These are phyloP conservation scores for Gloeopeniophorella convolvens DNA, from an alignment of 768 basidiomycete species.

Conservation along the genomic window DNA sequence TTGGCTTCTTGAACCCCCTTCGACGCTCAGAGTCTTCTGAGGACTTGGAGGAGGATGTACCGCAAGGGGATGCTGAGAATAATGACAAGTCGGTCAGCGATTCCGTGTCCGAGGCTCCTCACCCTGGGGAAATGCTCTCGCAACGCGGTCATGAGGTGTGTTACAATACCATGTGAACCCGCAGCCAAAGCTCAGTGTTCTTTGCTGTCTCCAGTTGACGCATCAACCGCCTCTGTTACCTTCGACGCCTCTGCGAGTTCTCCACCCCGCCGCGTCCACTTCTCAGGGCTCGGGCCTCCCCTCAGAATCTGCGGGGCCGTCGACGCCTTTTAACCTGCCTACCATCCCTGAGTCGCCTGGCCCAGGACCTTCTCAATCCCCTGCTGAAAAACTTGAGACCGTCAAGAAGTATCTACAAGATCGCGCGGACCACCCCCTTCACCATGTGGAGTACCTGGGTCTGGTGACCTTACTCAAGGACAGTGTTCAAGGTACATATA, in stretches of 20 bases:
- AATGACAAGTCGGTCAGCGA: constrained; percentile 9
- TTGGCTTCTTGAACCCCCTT: constrained; percentile 48
- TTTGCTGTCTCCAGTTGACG: not conserved
- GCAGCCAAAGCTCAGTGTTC: not conserved
- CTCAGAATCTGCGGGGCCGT: constrained; percentile 14
- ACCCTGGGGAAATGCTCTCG: constrained; percentile 19
- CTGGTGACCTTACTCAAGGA: constrained; percentile 50
- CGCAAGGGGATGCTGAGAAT: constrained; percentile 3
- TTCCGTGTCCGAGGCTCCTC: not conserved
- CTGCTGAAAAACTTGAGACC: constrained; percentile 41
- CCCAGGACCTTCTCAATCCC: constrained; percentile 23
- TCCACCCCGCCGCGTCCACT: not conserved
- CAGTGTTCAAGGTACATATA: constrained; percentile 39
- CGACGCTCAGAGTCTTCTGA: constrained; percentile 24
- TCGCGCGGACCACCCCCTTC: constrained; percentile 39
- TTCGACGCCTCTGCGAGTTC: constrained; percentile 5
- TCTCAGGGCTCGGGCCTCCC: not conserved
- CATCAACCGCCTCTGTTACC: constrained; percentile 8
- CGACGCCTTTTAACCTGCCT: constrained; percentile 19
- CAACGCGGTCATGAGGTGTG: constrained; percentile 18
- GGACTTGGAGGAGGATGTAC: constrained; percentile 13
- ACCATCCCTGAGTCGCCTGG: constrained; percentile 18
- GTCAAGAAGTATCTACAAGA: constrained; percentile 44
- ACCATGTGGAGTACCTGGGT: constrained; percentile 46
- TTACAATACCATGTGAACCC: not conserved